These are phyloP conservation scores for Verticillium isaacii DNA, from an alignment of 2,329 filamentous ascomycete genomes.

Conservation along the genomic window DNA sequence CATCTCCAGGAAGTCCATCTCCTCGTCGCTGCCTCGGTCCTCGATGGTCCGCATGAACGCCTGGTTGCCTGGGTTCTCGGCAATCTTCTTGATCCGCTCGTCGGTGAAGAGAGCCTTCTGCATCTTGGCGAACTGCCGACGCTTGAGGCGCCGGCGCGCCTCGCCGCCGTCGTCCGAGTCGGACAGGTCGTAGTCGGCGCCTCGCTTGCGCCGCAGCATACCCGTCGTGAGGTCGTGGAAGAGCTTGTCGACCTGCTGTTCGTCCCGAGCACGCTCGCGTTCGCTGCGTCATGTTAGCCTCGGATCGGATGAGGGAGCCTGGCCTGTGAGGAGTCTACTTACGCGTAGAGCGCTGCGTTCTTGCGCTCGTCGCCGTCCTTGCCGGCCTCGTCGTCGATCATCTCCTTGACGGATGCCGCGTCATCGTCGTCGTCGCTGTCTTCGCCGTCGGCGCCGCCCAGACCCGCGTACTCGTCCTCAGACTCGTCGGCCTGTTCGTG, in stretches of 20 bases:
- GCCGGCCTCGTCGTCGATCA: conserved; percentile 82
- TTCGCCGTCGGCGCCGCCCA: conserved; percentile 87
- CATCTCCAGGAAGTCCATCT: conserved; percentile 68
- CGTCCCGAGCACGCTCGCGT: conserved; percentile 73
- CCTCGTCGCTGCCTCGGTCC: conserved; percentile 71
- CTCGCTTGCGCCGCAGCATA: conserved; percentile 77
- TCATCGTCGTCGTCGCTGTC: conserved; percentile 73
- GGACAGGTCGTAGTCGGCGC: conserved; percentile 76
- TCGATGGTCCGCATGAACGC: conserved; percentile 90
- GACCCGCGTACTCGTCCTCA: conserved; percentile 93
- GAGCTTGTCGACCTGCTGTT: conserved; percentile 84
- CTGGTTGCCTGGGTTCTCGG: conserved; percentile 79
- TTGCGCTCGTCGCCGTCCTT: conserved; percentile 76
- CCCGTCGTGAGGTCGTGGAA: conserved; percentile 92
- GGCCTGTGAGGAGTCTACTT: conserved; percentile 38
- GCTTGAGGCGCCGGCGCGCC: conserved; percentile 72
- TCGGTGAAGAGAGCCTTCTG: conserved; percentile 82
- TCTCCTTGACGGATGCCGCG: conserved; percentile 67
- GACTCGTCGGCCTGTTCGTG: conserved; percentile 96
- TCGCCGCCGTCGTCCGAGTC: conserved; percentile 88
- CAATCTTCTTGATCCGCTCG: conserved; percentile 86
- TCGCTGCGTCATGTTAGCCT: conserved; percentile 46
- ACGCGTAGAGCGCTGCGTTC: conserved; percentile 85
- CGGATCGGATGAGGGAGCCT: not conserved
- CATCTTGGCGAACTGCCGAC: conserved; percentile 86